Percentiles rank a stretch among this genome's conserved stretches.
Evolutionary conservation across 2,329 filamentous ascomycete species (phyloP).

Genomic region (Colletotrichum lentis): DNA sequence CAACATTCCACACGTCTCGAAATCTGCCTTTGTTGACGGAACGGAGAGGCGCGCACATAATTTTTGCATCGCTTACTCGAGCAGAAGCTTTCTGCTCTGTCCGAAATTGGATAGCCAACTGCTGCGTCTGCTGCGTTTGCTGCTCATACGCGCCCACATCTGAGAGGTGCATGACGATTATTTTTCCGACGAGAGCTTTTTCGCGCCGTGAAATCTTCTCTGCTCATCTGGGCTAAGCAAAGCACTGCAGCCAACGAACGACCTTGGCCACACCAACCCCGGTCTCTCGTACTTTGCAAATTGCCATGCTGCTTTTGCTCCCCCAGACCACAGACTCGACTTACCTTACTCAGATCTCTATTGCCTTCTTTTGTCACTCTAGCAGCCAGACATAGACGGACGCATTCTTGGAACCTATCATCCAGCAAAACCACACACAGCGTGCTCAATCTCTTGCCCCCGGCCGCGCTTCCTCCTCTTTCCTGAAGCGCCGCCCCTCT

Average conservation of each 20-base stretch:
- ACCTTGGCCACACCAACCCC: slow-evolving; percentile 17
- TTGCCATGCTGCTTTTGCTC: slow-evolving; percentile 30
- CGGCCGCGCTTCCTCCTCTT: too few species aligned
- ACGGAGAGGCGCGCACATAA: background rate
- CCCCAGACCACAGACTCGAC: slow-evolving; percentile 10
- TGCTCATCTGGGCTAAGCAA: slow-evolving; percentile 9
- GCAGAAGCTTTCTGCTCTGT: slow-evolving; percentile 3
- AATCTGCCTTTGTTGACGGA: background rate
- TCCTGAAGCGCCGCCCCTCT: background rate
- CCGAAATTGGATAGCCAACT: slow-evolving; percentile 17
- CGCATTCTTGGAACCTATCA: background rate
- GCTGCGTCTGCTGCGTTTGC: background rate
- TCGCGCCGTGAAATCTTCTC: slow-evolving; percentile 32
- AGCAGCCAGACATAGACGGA: slow-evolving; percentile 2
- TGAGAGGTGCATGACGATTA: slow-evolving; percentile 29
- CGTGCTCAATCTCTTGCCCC: background rate
- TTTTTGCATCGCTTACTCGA: background rate
- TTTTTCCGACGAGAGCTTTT: slow-evolving; percentile 21
- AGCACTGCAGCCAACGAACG: slow-evolving; percentile 14
- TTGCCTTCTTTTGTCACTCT: slow-evolving; percentile 13
- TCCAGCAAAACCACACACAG: background rate
- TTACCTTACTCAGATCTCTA: background rate
- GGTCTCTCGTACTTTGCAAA: slow-evolving; percentile 17
- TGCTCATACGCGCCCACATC: slow-evolving; percentile 1
- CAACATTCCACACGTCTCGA: background rate